Evolutionary conservation across 768 basidiomycete genomes (phyloP).

Genomic region (Mycena chlorophos): DNA sequence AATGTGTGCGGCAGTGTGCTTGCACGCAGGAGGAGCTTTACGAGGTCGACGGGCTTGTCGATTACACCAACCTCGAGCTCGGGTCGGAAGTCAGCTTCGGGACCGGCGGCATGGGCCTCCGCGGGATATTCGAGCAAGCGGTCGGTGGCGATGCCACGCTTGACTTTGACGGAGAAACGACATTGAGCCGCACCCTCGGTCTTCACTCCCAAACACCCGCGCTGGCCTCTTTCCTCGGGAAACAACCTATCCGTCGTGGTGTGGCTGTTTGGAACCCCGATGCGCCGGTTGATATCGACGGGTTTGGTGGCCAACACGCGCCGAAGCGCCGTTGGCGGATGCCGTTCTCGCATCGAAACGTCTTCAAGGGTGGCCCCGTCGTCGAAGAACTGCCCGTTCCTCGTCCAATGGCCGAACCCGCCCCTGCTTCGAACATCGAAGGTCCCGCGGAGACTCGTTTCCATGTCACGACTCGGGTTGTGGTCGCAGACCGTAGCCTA

Average conservation of each 20-base stretch:
- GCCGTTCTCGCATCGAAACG: conserved; percentile 37
- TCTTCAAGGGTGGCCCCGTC: conserved; percentile 1
- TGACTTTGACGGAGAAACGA: conserved; percentile 11
- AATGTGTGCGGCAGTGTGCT: conserved; percentile 53
- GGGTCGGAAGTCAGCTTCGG: conserved; percentile 48
- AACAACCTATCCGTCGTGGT: conserved; percentile 39
- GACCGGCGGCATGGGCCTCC: conserved; percentile 43
- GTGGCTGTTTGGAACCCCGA: conserved; percentile 45
- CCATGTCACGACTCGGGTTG: conserved; percentile 48
- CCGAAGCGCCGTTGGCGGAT: conserved; percentile 36
- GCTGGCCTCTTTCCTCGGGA: conserved; percentile 50
- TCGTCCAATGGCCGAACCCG: background rate
- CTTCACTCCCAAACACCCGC: conserved; percentile 51
- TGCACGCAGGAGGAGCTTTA: conserved; percentile 17
- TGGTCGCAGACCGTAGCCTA: conserved; percentile 49
- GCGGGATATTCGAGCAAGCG: conserved; percentile 50
- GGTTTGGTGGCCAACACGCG: conserved; percentile 13
- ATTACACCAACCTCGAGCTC: conserved; percentile 33
- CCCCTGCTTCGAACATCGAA: background rate
- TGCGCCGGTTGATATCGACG: conserved; percentile 39
- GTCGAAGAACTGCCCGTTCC: background rate
- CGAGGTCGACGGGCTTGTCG: conserved; percentile 30
- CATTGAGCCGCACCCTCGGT: conserved; percentile 44
- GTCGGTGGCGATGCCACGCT: conserved; percentile 32
- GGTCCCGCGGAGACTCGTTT: conserved; percentile 41